phyloP scores from a whole-genome alignment of 805 yeast genomes.

The Saccharomycopsis sp. region DNA sequence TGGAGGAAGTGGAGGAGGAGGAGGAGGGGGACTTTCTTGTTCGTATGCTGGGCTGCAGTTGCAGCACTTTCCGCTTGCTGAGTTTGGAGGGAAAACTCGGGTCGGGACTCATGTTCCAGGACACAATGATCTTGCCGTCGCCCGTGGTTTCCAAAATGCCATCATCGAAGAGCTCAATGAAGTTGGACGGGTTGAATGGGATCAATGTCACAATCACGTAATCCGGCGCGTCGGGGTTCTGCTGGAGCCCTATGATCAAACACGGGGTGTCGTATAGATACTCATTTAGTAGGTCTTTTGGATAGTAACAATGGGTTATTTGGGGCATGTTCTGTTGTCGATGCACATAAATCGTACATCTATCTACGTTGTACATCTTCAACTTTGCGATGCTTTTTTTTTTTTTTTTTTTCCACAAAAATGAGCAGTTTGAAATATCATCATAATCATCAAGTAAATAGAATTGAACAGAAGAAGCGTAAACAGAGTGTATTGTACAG shows the following conservation, averaged over 20 bases:
- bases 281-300: conserved; percentile 17
- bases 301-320: conserved; percentile 19
- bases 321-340: conserved; percentile 3
- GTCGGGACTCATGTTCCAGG: background rate
- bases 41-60: background rate
- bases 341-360: too few species aligned
- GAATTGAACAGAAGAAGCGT: too few species aligned
- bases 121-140: background rate
- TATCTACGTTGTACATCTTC: too few species aligned
- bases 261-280: conserved; percentile 17
- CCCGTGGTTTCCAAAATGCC: background rate
- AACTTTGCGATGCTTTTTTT: too few species aligned
- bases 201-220: conserved; percentile 18
- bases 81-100: background rate
- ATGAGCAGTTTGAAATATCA: too few species aligned
- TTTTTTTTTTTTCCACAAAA: too few species aligned
- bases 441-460: too few species aligned
- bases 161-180: conserved; percentile 6
- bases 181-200: conserved; percentile 17
- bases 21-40: background rate
- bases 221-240: conserved; percentile 7
- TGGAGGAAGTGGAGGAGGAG: background rate
- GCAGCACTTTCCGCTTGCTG: too few species aligned
- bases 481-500: background rate
- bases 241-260: conserved; percentile 16